Conservation (phyloP, 352 stramenopile species). For the Globisporangium spinosum region DNA sequence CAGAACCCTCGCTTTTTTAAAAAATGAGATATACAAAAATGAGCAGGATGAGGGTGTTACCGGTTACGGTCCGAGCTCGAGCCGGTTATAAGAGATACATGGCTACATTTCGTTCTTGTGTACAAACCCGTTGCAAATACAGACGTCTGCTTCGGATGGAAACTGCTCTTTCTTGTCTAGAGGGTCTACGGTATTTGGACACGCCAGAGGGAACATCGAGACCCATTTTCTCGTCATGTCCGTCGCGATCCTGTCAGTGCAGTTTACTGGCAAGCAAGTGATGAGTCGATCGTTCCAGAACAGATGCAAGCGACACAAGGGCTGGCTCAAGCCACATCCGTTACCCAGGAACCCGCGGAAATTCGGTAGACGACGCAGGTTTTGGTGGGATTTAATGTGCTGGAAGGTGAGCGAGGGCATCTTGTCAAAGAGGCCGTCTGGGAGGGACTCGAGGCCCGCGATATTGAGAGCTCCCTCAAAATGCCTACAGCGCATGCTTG, state of each 20-base stretch:
- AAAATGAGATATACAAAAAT: too few species aligned
- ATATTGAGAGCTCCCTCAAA: neutral
- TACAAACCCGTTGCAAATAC: constrained; percentile 17
- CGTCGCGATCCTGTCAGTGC: constrained; percentile 5
- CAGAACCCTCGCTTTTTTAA: too few species aligned
- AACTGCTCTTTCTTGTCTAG: neutral
- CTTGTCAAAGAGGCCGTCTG: neutral
- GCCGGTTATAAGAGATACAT: neutral
- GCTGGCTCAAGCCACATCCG: constrained; percentile 7
- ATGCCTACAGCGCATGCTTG: neutral
- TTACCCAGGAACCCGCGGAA: constrained; percentile 4
- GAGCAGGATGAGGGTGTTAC: neutral
- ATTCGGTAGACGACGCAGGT: neutral
- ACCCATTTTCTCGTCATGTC: neutral
- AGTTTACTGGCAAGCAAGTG: constrained; percentile 5
- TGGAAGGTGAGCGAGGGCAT: neutral
- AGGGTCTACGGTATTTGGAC: neutral
- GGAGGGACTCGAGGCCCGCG: neutral
- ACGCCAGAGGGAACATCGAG: neutral
- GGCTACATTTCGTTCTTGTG: neutral
- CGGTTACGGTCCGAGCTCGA: neutral
- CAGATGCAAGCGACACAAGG: constrained; percentile 1
- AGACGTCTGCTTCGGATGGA: constrained; percentile 5
- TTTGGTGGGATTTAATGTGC: neutral
- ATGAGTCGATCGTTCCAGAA: neutral